Conservation (phyloP, 495 filamentous ascomycete species). For the Neurospora pannonica region DNA sequence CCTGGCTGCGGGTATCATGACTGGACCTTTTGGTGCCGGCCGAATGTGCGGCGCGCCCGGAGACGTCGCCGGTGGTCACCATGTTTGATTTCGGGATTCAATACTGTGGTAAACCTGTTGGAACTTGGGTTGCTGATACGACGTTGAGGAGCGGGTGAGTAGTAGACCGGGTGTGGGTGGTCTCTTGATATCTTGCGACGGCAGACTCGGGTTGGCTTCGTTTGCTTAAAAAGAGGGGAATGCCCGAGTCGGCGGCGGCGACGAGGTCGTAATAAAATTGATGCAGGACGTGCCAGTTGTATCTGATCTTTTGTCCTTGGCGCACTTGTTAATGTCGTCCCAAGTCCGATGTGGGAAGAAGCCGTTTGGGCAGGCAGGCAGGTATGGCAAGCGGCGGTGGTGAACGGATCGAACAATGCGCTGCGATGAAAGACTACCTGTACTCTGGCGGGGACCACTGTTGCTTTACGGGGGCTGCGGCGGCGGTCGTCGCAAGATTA, state of each 20-base stretch:
- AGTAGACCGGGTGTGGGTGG: neutral
- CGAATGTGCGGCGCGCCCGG: slow-evolving; percentile 15
- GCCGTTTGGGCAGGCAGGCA: neutral
- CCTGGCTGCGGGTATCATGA: slow-evolving; percentile 21
- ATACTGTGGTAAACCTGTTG: neutral
- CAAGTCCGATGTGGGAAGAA: neutral
- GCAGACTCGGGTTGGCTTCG: neutral
- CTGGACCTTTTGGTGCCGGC: slow-evolving; percentile 29
- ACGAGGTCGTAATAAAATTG: neutral
- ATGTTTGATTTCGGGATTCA: slow-evolving; percentile 10
- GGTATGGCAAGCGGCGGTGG: neutral
- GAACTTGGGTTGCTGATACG: neutral
- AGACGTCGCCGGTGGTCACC: slow-evolving; percentile 26
- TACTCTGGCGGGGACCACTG: neutral
- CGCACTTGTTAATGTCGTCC: neutral
- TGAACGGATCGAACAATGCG: neutral
- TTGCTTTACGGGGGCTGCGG: neutral
- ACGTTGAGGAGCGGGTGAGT: neutral
- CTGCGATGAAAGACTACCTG: neutral
- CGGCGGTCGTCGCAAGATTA: neutral
- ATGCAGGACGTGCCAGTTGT: neutral
- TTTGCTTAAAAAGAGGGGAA: neutral
- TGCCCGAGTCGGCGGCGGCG: neutral
- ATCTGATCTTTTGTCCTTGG: neutral
- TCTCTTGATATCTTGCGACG: neutral